phyloP scores from a whole-genome alignment of 106 monocot species.

The Chionographis japonica region DNA sequence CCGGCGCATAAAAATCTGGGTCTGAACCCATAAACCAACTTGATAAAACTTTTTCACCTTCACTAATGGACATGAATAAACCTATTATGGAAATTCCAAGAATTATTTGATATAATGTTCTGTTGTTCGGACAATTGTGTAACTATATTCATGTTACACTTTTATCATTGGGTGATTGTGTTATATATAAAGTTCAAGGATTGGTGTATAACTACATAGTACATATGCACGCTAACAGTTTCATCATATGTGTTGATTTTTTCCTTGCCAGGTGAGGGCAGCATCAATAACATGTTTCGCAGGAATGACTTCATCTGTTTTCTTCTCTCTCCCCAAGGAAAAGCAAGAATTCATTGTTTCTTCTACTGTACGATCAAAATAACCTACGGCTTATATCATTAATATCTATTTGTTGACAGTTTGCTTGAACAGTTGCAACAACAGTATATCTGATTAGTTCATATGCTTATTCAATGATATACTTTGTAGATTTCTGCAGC shows the following conservation, averaged over 20 bases:
- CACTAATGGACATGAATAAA: too few relatives aligned
- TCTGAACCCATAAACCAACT: too few relatives aligned
- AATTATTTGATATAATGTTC: neutral
- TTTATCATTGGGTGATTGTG: too few relatives aligned
- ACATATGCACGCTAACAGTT: neutral
- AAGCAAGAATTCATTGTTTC: constrained; percentile 52
- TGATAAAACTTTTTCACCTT: too few relatives aligned
- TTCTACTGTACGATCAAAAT: constrained; percentile 56
- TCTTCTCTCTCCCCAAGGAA: constrained; percentile 51
- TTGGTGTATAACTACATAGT: neutral
- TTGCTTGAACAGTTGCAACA: too few relatives aligned
- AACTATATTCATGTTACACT: too few relatives aligned
- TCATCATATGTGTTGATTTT: neutral
- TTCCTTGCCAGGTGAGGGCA: constrained; percentile 66
- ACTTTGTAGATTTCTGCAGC: constrained; percentile 55
- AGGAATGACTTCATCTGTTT: constrained; percentile 83
- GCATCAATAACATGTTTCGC: constrained; percentile 93
- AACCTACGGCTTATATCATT: neutral
- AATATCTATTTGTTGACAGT: too few relatives aligned
- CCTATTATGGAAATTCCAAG: neutral
- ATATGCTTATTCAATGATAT: neutral
- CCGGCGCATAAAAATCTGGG: too few relatives aligned
- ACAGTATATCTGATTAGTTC: neutral
- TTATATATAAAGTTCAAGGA: too few relatives aligned
- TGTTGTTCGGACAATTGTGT: neutral